These are phyloP conservation scores for Botrytis paeoniae DNA, from an alignment of 2,329 filamentous ascomycete genomes.

Conservation along the genomic window DNA sequence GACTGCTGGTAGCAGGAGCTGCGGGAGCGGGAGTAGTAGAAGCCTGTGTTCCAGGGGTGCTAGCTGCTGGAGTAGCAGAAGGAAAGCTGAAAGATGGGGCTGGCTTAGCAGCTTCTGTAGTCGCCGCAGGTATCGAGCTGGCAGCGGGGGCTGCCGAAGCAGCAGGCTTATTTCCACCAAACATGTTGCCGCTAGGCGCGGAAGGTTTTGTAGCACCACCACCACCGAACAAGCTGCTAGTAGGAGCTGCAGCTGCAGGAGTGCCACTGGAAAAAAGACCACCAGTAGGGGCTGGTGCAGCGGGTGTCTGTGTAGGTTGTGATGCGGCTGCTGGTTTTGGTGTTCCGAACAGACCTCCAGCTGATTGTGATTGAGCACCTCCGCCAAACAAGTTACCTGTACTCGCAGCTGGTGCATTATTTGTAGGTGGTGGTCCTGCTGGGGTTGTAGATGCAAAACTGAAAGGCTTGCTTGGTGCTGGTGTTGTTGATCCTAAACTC, in stretches of 20 bases:
- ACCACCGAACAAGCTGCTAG: conserved; percentile 18
- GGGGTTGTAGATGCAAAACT: conserved; percentile 32
- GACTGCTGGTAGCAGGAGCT: conserved; percentile 12
- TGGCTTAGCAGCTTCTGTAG: conserved; percentile 24
- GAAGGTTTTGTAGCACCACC: conserved; percentile 9
- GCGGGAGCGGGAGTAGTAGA: conserved; percentile 10
- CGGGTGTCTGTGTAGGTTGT: conserved; percentile 14
- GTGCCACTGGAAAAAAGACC: conserved; percentile 10
- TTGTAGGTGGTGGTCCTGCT: conserved; percentile 36
- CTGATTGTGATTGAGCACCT: conserved; percentile 10
- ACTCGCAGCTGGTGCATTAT: conserved; percentile 23
- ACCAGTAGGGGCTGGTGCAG: conserved; percentile 9
- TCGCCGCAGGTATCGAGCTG: conserved; percentile 21
- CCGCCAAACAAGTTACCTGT: conserved; percentile 26
- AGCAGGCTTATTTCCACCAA: conserved; percentile 19
- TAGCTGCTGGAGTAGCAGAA: conserved; percentile 23
- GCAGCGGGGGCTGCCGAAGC: conserved; percentile 15
- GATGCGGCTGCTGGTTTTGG: conserved; percentile 14
- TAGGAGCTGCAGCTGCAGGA: conserved; percentile 14
- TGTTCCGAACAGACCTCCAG: conserved; percentile 15
- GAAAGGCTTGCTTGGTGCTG: conserved; percentile 28
- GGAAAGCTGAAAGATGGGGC: conserved; percentile 27
- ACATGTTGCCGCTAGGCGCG: background rate
- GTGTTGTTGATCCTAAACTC: conserved; percentile 19
- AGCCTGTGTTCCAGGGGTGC: conserved; percentile 15